Conservation (phyloP, 768 basidiomycete species). For the Thelephora ganbajun region DNA sequence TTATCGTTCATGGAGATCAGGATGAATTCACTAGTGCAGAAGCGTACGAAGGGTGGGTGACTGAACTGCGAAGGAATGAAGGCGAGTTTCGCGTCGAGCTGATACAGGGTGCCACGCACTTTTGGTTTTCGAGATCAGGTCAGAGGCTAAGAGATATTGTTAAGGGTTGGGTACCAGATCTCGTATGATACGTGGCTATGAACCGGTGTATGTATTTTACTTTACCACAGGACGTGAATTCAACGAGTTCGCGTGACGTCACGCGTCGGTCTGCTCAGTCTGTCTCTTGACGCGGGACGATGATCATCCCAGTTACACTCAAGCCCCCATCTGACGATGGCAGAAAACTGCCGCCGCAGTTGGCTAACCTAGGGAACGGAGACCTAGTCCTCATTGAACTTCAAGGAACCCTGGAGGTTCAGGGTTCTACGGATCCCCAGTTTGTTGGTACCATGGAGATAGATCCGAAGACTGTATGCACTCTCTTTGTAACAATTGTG, state of each 20-base stretch:
- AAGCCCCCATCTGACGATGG: conserved; percentile 19
- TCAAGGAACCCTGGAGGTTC: conserved; percentile 71
- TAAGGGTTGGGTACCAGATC: conserved; percentile 6
- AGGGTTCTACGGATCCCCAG: conserved; percentile 51
- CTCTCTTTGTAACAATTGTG: not conserved
- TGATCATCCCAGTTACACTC: conserved; percentile 55
- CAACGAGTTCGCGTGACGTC: too few relatives aligned
- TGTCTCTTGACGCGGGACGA: conserved; percentile 12
- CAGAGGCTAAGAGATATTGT: conserved; percentile 5
- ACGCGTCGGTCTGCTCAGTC: too few relatives aligned
- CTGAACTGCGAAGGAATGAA: conserved; percentile 18
- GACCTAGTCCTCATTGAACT: conserved; percentile 79
- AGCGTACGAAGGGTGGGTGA: conserved; percentile 43
- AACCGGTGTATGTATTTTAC: too few relatives aligned
- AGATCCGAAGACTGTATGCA: conserved; percentile 33
- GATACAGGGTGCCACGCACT: conserved; percentile 44
- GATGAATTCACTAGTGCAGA: conserved; percentile 57
- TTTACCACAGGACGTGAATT: too few relatives aligned
- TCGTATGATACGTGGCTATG: too few relatives aligned
- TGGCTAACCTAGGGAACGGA: conserved; percentile 64
- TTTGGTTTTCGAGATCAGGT: conserved; percentile 34
- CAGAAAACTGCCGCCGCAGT: conserved; percentile 42
- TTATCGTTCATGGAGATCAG: conserved; percentile 51
- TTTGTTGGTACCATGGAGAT: conserved; percentile 68
- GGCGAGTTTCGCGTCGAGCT: conserved; percentile 20